Percentiles rank a stretch among this genome's conserved stretches.
Evolutionary conservation across 2,329 filamentous ascomycete genomes (phyloP).

Genomic region (Calonectria henricotiae): DNA sequence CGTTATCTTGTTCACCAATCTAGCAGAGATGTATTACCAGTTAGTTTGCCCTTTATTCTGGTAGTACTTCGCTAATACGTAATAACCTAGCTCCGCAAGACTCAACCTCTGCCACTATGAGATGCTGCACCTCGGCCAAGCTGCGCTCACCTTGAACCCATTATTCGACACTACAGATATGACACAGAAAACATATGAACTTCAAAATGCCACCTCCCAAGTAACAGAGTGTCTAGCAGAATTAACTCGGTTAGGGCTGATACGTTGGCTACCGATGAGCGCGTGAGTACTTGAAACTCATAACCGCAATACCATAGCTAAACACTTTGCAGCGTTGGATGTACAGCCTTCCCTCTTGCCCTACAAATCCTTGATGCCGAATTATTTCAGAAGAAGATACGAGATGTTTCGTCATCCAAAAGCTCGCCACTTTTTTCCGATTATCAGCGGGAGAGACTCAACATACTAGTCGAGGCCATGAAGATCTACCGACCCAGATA

Average conservation of each 20-base stretch:
- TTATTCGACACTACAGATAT: slow-evolving; percentile 24
- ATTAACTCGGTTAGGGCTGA: slow-evolving; percentile 41
- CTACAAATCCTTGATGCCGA: slow-evolving; percentile 50
- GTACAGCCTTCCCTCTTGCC: slow-evolving; percentile 45
- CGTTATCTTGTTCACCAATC: slow-evolving; percentile 46
- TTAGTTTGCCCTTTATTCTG: neutral
- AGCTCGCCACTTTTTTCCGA: neutral
- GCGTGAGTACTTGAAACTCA: slow-evolving; percentile 38
- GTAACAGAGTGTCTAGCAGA: slow-evolving; percentile 48
- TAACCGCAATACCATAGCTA: rapidly evolving
- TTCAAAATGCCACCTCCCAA: slow-evolving; percentile 45
- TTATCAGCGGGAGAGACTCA: slow-evolving; percentile 45
- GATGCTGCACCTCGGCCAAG: slow-evolving; percentile 43
- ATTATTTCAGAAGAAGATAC: slow-evolving; percentile 38
- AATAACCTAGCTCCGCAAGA: slow-evolving; percentile 39
- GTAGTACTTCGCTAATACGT: neutral
- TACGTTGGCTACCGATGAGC: slow-evolving; percentile 49
- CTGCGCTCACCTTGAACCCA: slow-evolving; percentile 32
- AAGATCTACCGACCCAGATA: slow-evolving; percentile 46
- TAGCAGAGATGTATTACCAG: slow-evolving; percentile 53
- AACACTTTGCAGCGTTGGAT: slow-evolving; percentile 41
- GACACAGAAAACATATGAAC: slow-evolving; percentile 47
- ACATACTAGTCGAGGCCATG: slow-evolving; percentile 47
- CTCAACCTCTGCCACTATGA: slow-evolving; percentile 48
- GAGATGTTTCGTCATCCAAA: slow-evolving; percentile 1